Conservation (phyloP, 495 filamentous ascomycete species). For the Cenococcum geophilum region DNA sequence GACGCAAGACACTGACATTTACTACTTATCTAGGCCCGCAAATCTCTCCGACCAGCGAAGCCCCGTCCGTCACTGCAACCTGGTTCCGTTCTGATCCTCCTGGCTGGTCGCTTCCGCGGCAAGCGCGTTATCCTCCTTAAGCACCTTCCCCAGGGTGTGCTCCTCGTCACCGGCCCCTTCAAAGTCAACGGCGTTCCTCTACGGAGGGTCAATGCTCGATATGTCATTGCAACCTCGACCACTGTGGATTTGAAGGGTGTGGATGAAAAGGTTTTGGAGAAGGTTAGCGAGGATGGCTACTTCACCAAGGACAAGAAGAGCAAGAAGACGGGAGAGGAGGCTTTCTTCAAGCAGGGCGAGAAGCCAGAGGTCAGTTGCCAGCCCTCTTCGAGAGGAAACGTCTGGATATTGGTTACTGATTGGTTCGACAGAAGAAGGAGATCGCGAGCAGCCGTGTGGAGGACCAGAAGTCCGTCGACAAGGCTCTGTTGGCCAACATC, state of each 20-base stretch:
- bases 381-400: neutral
- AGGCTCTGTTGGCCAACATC: slow-evolving; percentile 80
- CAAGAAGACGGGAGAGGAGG: slow-evolving; percentile 86
- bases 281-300: slow-evolving; percentile 77
- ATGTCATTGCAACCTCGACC: slow-evolving; percentile 94
- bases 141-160: slow-evolving; percentile 89
- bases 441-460: slow-evolving; percentile 78
- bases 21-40: slow-evolving; percentile 66
- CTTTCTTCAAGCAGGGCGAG: slow-evolving; percentile 97
- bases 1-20: neutral
- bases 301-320: slow-evolving; percentile 89
- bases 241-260: slow-evolving; percentile 80
- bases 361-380: slow-evolving; percentile 75
- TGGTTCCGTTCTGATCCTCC: slow-evolving; percentile 93
- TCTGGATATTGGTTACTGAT: neutral
- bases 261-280: slow-evolving; percentile 75
- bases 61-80: slow-evolving; percentile 81
- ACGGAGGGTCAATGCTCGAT: slow-evolving; percentile 94
- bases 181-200: slow-evolving; percentile 99
- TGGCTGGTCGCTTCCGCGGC: slow-evolving; percentile 98
- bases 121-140: slow-evolving; percentile 99
- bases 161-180: slow-evolving; percentile 98
- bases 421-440: slow-evolving; percentile 79
- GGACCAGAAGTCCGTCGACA: slow-evolving; percentile 97
- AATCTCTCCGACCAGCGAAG: slow-evolving; percentile 77